Percentiles rank a stretch among this genome's conserved stretches.
Evolutionary conservation across 163 green algal species (phyloP).

Genomic region (Scenedesmus sp.): DNA sequence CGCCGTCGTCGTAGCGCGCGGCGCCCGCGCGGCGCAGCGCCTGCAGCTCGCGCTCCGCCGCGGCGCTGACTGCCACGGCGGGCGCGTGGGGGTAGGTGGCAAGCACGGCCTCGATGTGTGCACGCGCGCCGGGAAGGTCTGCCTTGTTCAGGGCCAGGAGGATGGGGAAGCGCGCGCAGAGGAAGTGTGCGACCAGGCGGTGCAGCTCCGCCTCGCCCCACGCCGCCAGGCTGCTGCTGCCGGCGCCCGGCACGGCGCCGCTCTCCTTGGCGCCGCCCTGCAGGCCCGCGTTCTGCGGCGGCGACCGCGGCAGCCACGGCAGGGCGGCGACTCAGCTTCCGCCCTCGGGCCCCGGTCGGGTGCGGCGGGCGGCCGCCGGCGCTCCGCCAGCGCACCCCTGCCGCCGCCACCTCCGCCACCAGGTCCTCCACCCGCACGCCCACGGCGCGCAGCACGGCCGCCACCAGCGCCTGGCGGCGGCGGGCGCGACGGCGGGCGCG

Average conservation of each 20-base stretch:
- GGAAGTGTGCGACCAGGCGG: constrained; percentile 62
- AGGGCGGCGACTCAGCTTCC: too few relatives aligned
- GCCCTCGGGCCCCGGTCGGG: too few relatives aligned
- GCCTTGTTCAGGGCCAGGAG: constrained; percentile 55
- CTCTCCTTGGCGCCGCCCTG: constrained; percentile 21
- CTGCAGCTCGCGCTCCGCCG: constrained; percentile 55
- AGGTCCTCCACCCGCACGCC: constrained; percentile 36
- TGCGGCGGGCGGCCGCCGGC: too few relatives aligned
- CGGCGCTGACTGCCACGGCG: constrained; percentile 56
- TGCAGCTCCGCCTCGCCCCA: constrained; percentile 57
- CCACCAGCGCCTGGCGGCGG: constrained; percentile 15
- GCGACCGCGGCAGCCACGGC: background rate
- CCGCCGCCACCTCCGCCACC: constrained; percentile 22
- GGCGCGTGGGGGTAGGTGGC: constrained; percentile 52
- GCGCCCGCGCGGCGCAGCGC: constrained; percentile 28
- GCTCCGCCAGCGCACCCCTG: too few relatives aligned
- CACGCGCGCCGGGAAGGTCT: constrained; percentile 43
- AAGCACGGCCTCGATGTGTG: constrained; percentile 50
- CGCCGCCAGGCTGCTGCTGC: constrained; percentile 46
- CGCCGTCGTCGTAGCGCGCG: constrained; percentile 35
- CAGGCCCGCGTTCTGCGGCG: constrained; percentile 26
- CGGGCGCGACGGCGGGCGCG: too few relatives aligned
- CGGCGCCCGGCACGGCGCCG: constrained; percentile 4
- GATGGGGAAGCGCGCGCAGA: constrained; percentile 62
- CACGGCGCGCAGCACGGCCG: constrained; percentile 19